phyloP scores from a whole-genome alignment of 2,329 filamentous ascomycete species.

The Neophaeococcomyces mojaviensis region DNA sequence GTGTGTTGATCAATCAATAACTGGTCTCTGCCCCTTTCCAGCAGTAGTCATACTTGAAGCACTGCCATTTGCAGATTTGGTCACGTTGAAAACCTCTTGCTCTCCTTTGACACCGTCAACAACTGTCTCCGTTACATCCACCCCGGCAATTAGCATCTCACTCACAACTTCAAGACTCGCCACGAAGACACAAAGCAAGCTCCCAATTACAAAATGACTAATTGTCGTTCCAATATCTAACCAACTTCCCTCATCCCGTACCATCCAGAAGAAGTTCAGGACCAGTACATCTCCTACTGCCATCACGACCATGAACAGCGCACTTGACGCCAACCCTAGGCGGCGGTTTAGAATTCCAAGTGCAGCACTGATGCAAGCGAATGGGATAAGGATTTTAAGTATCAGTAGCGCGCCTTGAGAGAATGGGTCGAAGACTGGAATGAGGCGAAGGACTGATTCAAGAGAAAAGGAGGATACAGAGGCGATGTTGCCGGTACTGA shows the following conservation, averaged over 20 bases:
- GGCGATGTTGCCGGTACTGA: slow-evolving; percentile 92
- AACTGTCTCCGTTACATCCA: slow-evolving; percentile 45
- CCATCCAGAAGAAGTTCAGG: slow-evolving; percentile 95
- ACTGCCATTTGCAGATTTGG: not conserved
- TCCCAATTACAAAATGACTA: slow-evolving; percentile 90
- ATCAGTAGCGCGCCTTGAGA: slow-evolving; percentile 80
- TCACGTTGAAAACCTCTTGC: slow-evolving; percentile 10
- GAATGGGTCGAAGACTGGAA: slow-evolving; percentile 91
- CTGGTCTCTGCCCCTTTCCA: not conserved
- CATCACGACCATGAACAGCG: slow-evolving; percentile 92
- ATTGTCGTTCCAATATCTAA: slow-evolving; percentile 96
- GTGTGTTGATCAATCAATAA: not conserved
- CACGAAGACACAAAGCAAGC: slow-evolving; percentile 81
- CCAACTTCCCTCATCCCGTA: slow-evolving; percentile 94
- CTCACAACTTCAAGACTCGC: slow-evolving; percentile 79
- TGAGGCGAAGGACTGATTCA: slow-evolving; percentile 76
- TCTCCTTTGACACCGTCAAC: slow-evolving; percentile 5
- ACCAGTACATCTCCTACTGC: slow-evolving; percentile 85
- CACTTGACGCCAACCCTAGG: slow-evolving; percentile 75
- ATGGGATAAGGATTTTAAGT: slow-evolving; percentile 86
- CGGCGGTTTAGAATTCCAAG: slow-evolving; percentile 85
- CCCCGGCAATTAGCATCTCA: slow-evolving; percentile 70
- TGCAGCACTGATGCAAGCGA: slow-evolving; percentile 84
- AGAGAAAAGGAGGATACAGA: slow-evolving; percentile 89
- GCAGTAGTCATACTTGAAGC: not conserved